Percentiles rank a stretch among this genome's conserved stretches.
Evolutionary conservation across 768 basidiomycete genomes (phyloP).

Genomic region (Leucosporidium scottii): DNA sequence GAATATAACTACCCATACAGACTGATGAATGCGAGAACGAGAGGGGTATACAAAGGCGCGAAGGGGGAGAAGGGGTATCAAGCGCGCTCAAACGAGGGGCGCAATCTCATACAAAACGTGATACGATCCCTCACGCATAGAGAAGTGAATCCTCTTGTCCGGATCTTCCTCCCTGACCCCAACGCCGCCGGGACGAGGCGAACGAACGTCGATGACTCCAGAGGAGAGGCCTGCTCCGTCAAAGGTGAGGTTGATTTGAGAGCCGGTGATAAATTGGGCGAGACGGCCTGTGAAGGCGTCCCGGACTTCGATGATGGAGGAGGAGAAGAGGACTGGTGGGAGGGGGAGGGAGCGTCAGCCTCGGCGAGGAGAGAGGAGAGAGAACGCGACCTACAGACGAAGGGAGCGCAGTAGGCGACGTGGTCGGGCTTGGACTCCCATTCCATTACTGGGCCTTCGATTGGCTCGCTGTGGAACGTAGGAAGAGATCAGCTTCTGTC

Average conservation of each 20-base stretch:
- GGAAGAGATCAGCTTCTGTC: neutral
- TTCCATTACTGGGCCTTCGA: constrained; percentile 54
- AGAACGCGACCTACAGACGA: constrained; percentile 46
- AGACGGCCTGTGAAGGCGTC: constrained; percentile 59
- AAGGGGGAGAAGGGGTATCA: neutral
- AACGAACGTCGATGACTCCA: constrained; percentile 2
- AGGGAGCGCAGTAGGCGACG: constrained; percentile 81
- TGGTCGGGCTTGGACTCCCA: constrained; percentile 90
- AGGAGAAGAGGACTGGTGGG: constrained; percentile 30
- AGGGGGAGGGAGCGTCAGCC: neutral
- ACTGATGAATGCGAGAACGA: neutral
- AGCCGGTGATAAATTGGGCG: constrained; percentile 72
- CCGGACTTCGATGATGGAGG: constrained; percentile 35
- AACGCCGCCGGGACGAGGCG: neutral
- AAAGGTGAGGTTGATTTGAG: constrained; percentile 79
- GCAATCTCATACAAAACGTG: constrained; percentile 25
- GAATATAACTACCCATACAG: no score
- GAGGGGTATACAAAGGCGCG: neutral
- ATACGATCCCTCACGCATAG: constrained; percentile 16
- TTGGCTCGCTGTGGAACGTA: constrained; percentile 15
- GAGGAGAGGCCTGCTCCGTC: constrained; percentile 52
- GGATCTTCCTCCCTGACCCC: neutral
- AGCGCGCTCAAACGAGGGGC: neutral
- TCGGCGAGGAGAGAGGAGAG: constrained; percentile 56
- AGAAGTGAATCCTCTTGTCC: constrained; percentile 20